Percentiles rank a stretch among this genome's conserved stretches.
phyloP scores from a whole-genome alignment of 1,139 yeast species.

The Meyerozyma athensensis region DNA sequence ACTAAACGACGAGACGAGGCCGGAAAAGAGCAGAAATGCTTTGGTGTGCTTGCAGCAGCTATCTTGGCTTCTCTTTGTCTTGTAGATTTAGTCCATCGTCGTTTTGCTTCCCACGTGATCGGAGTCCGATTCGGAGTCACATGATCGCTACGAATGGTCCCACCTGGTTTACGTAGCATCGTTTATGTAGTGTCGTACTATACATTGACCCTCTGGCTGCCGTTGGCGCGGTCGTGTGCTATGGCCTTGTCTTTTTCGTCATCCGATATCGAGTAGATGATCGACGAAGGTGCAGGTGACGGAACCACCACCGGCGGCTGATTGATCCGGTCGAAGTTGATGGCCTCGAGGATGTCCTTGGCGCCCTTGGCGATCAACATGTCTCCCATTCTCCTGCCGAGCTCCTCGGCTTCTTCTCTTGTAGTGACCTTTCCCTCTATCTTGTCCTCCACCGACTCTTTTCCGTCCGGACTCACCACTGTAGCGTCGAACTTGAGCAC shows the following conservation, averaged over 20 bases:
- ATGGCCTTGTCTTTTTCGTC: background rate
- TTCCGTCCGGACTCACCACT: slow-evolving; percentile 85
- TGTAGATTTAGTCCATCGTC: no score
- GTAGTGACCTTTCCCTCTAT: slow-evolving; percentile 29
- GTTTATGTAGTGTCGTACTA: no score
- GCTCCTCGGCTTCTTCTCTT: slow-evolving; percentile 59
- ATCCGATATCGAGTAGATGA: background rate
- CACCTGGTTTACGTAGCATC: background rate
- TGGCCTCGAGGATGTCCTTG: slow-evolving; percentile 70
- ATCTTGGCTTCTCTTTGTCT: background rate
- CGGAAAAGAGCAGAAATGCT: no score
- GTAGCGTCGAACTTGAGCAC: slow-evolving; percentile 56
- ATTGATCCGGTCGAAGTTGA: slow-evolving; percentile 64
- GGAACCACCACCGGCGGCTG: slow-evolving; percentile 23
- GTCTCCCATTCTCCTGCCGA: slow-evolving; percentile 71
- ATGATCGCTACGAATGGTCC: background rate
- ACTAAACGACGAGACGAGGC: no score
- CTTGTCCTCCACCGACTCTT: slow-evolving; percentile 55
- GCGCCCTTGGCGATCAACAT: slow-evolving; percentile 74
- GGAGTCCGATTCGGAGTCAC: slow-evolving; percentile 1
- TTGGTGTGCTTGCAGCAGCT: no score
- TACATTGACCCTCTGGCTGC: slow-evolving; percentile 1
- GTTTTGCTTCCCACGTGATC: no score
- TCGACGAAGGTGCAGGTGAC: slow-evolving; percentile 3
- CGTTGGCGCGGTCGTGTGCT: background rate